Evolutionary conservation across 148 eudicot species (phyloP).

Genomic region (Fagopyrum tataricum): DNA sequence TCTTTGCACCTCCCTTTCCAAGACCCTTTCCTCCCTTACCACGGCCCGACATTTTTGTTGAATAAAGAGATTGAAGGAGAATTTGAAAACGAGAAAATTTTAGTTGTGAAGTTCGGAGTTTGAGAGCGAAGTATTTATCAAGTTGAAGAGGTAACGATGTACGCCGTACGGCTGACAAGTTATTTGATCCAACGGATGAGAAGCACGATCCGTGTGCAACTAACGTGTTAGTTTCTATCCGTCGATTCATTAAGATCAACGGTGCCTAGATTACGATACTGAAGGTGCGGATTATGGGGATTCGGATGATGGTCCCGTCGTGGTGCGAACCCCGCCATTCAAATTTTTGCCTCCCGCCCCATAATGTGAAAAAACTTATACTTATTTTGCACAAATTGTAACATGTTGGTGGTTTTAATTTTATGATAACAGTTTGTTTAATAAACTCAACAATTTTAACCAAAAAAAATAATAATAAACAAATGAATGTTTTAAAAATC

Average conservation of each 20-base stretch:
- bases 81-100: neutral
- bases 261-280: neutral
- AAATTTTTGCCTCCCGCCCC: neutral
- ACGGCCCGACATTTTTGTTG: constrained; percentile 38
- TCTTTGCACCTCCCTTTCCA: constrained; percentile 53
- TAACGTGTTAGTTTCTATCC: neutral
- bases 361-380: too few species aligned
- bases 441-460: too few species aligned
- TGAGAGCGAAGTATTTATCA: neutral
- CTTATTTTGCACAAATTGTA: too few species aligned
- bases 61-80: neutral
- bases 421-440: too few species aligned
- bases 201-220: constrained; percentile 3
- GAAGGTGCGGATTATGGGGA: neutral
- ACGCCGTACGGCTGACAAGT: constrained; percentile 5
- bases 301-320: neutral
- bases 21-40: constrained; percentile 58
- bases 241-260: neutral
- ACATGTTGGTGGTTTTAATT: too few species aligned
- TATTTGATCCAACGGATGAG: constrained; percentile 1
- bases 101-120: neutral
- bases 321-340: neutral
- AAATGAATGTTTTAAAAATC: too few species aligned
- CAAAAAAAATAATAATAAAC: too few species aligned
- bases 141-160: neutral